Evolutionary conservation across 2,329 filamentous ascomycete species (phyloP), one percentile per base, ranked within the genome.

Genomic region (Apiospora sp.): DNA sequence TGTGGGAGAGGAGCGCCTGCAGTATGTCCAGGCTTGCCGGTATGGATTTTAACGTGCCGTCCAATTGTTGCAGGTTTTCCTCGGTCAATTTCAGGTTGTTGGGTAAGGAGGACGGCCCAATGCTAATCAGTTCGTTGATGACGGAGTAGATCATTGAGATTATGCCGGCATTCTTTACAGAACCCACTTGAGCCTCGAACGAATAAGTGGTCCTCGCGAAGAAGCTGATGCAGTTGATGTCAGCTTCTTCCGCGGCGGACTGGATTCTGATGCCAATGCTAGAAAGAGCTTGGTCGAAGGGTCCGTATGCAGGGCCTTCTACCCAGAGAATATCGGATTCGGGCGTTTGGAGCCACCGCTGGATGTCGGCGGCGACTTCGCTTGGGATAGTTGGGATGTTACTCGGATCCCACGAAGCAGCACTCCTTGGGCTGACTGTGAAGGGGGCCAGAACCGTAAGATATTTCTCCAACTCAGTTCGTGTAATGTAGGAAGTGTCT

Each of bases 301-400:
- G 14, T 22, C 67, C 69, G 19, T 69, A 24, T 16, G 19, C 72
- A 1, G 69, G 49, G 1, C 70, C 72, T 41, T 71, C 67, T 8
- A 73, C 44, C 72, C 72, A 73, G 51, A 73, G 69, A 8, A 71
- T 34, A 2, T 54, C 8, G 19, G 48, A 43, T 10, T 67, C n/a
- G 6, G n/a, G 7, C 7, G 19, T 2, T 44, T 68, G 8, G 4
- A 48, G 54, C 51, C 69, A 71, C 34, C 14, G 41, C 7, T 30
- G 64, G 34, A 71, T 48, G 12, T 44, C 37, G 4, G 24, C 22
- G 34, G 49, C 51, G 7, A 67, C 37, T 51, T 70, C 71, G 16
- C 34, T 37, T 1, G 68, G 68, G 8, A 68, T 27, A 13, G 19
- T 67, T 8, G 44, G 37, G 6, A 13, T 14, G 3, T 7, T 14